Conservation (phyloP, 2,329 filamentous ascomycete genomes). For the Capronia americana region DNA sequence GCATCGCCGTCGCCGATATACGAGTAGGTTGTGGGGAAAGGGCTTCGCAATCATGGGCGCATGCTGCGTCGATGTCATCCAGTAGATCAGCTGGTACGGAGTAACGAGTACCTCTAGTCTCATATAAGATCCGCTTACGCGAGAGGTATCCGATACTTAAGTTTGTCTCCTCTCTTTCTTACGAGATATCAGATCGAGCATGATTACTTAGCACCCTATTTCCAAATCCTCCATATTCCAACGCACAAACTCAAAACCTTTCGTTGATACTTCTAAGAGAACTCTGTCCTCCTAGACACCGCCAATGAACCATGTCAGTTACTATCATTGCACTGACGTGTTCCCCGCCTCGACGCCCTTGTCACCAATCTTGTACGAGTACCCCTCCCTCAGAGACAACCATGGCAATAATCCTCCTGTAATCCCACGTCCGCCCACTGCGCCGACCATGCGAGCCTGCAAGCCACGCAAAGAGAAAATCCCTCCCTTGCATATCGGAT, state of each 20-base stretch:
- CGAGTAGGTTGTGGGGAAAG: constrained; percentile 2
- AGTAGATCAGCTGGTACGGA: background rate
- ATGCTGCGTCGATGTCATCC: too few species aligned
- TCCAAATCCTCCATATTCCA: constrained; percentile 1
- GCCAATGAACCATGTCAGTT: background rate
- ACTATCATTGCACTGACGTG: background rate
- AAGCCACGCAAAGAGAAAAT: constrained; percentile 5
- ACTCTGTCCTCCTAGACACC: background rate
- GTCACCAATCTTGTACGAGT: background rate
- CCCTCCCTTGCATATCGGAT: constrained; percentile 9
- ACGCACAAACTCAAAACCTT: background rate
- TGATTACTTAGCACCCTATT: constrained; percentile 12
- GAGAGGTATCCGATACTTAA: constrained; percentile 13
- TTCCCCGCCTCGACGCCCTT: background rate
- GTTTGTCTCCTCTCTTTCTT: constrained; percentile 7
- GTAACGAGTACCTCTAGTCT: constrained; percentile 10
- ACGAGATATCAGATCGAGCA: constrained; percentile 15
- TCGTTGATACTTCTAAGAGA: background rate
- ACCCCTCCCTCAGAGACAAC: constrained; percentile 12
- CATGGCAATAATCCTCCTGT: constrained; percentile 4
- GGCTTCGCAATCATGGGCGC: background rate
- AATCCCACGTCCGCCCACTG: constrained; percentile 16
- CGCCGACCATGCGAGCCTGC: constrained; percentile 10
- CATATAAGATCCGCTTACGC: constrained; percentile 18
- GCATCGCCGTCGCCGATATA: background rate